These are phyloP conservation scores for Penicillium ochrochloron DNA, from an alignment of 495 filamentous ascomycete genomes.

Conservation along the genomic window DNA sequence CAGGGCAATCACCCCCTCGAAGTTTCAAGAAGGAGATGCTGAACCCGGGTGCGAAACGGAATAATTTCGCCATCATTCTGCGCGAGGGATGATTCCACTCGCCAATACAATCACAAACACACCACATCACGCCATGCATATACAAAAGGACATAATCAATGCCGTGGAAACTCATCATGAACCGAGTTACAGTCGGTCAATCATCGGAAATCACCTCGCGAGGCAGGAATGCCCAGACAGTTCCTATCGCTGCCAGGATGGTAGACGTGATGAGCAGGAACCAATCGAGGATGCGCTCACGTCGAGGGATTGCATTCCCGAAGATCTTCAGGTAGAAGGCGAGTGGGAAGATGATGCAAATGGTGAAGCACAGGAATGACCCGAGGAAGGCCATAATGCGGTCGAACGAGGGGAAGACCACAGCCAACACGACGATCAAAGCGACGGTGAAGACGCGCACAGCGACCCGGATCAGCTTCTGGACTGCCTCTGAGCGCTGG, in stretches of 20 bases:
- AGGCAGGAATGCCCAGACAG: constrained; percentile 86
- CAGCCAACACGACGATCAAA: constrained; percentile 69
- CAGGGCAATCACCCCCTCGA: constrained; percentile 36
- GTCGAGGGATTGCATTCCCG: constrained; percentile 68
- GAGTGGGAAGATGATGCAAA: constrained; percentile 88
- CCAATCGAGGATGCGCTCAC: constrained; percentile 70
- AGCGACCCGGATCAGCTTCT: constrained; percentile 58
- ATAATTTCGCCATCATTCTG: constrained; percentile 87
- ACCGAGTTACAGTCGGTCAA: not conserved
- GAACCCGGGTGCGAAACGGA: constrained; percentile 71
- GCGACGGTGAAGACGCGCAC: constrained; percentile 64
- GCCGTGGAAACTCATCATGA: not conserved
- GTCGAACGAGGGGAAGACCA: constrained; percentile 88
- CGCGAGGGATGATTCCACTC: constrained; percentile 26
- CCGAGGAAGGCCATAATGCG: constrained; percentile 94
- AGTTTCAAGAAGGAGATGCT: constrained; percentile 72
- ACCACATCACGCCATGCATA: constrained; percentile 13
- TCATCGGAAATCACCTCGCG: constrained; percentile 54
- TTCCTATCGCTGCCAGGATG: constrained; percentile 74
- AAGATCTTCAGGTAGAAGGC: constrained; percentile 95
- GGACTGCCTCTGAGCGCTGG: constrained; percentile 55
- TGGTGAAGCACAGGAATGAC: constrained; percentile 87
- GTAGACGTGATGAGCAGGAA: constrained; percentile 70
- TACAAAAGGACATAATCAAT: constrained; percentile 1
- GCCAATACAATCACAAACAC: not conserved